Evolutionary conservation across 2,329 filamentous ascomycete genomes (phyloP).

Genomic region (Colletotrichum siamense): DNA sequence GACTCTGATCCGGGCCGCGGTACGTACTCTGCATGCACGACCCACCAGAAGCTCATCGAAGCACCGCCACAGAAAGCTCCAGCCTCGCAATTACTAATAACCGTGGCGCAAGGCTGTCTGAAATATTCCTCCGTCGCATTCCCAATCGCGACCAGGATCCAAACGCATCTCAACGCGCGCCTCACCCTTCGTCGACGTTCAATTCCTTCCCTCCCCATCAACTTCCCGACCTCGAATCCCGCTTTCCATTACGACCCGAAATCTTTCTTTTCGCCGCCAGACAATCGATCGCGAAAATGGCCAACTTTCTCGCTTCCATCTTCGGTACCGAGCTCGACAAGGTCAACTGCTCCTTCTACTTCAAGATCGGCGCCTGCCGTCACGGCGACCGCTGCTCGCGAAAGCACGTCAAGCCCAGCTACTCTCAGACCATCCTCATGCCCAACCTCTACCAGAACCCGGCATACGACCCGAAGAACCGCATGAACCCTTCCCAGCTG

Average conservation of each 20-base stretch:
- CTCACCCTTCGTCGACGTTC: neutral
- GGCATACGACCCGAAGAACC: constrained; percentile 93
- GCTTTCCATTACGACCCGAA: neutral
- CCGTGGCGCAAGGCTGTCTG: constrained; percentile 18
- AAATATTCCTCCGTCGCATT: constrained; percentile 15
- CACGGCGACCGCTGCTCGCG: constrained; percentile 98
- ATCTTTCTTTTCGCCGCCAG: neutral
- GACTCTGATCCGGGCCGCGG: neutral
- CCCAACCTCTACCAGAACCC: constrained; percentile 99
- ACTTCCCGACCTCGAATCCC: neutral
- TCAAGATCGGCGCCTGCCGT: constrained; percentile 96
- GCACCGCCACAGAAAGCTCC: neutral
- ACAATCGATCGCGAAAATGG: constrained; percentile 63
- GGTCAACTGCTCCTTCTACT: constrained; percentile 99
- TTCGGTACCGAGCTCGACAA: constrained; percentile 99
- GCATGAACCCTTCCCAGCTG: constrained; percentile 94
- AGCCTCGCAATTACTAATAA: constrained; percentile 16
- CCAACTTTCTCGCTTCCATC: constrained; percentile 98
- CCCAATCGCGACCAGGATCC: constrained; percentile 1
- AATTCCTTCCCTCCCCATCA: neutral
- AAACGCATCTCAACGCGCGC: neutral
- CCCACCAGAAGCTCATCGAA: neutral
- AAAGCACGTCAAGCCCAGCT: constrained; percentile 99
- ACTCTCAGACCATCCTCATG: constrained; percentile 96
- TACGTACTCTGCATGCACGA: neutral